A percentile compares a stretch with the other conserved stretches of the same genome.
Conservation (phyloP, 148 eudicot genomes). For the Camellia granthamiana region DNA sequence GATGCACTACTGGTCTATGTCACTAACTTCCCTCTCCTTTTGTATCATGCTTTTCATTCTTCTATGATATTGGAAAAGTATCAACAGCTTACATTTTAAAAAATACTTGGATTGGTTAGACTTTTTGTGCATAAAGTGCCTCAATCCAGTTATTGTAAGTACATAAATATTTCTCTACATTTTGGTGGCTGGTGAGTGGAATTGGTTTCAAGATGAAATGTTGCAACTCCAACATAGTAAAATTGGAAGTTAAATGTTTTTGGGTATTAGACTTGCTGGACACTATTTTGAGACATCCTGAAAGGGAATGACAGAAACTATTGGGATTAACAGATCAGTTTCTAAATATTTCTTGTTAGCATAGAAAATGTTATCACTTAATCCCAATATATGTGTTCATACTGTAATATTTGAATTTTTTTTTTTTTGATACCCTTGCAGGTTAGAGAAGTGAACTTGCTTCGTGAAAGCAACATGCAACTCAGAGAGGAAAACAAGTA, state of each 20-base stretch:
- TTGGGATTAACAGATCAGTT: not conserved
- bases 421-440: not conserved
- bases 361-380: not conserved
- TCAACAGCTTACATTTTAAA: too few relatives aligned
- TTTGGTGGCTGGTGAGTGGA: not conserved
- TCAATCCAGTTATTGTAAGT: not conserved
- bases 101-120: not conserved
- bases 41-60: too few relatives aligned
- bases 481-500: constrained; percentile 87
- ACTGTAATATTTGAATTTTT: not conserved
- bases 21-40: too few relatives aligned
- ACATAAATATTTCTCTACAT: too few relatives aligned
- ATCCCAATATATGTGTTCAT: not conserved
- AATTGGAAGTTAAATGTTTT: not conserved
- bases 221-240: not conserved
- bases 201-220: not conserved
- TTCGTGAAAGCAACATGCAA: constrained; percentile 89
- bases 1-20: too few relatives aligned
- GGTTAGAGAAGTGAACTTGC: constrained; percentile 78
- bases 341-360: not conserved
- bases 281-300: not conserved
- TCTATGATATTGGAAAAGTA: too few relatives aligned
- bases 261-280: not conserved
- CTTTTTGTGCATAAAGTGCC: not conserved
- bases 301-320: not conserved